Conservation (phyloP, 768 basidiomycete species). For the Pleurotus sapidus region DNA sequence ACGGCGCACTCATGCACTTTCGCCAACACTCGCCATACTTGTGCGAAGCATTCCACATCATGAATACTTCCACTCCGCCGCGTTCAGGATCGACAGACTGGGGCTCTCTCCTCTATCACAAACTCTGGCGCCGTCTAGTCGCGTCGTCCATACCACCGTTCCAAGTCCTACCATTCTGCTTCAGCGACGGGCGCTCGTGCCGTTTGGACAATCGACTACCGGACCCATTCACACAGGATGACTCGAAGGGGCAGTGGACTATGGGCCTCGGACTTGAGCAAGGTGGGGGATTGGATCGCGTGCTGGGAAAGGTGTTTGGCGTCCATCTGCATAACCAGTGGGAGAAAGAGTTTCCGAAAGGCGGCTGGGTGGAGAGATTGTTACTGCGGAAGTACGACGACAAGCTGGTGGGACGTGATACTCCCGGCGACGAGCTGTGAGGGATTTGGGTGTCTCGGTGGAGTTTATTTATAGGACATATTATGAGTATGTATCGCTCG, state of each 20-base stretch:
- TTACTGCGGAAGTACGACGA: conserved; percentile 63
- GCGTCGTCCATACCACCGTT: conserved; percentile 75
- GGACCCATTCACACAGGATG: conserved; percentile 75
- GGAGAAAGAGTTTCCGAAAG: conserved; percentile 79
- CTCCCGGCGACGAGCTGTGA: conserved; percentile 1
- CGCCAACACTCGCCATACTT: conserved; percentile 89
- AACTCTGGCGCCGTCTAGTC: conserved; percentile 85
- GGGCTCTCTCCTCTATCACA: conserved; percentile 90
- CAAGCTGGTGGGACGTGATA: conserved; percentile 20
- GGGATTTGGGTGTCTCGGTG: not conserved
- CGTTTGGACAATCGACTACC: conserved; percentile 92
- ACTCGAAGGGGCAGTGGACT: conserved; percentile 59
- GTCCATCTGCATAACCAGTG: conserved; percentile 97
- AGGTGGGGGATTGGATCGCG: conserved; percentile 61
- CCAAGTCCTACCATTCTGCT: conserved; percentile 93
- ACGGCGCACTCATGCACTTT: conserved; percentile 96
- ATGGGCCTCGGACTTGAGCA: conserved; percentile 58
- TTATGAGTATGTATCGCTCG: conserved; percentile 3
- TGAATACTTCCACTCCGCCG: conserved; percentile 73
- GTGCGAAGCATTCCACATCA: conserved; percentile 93
- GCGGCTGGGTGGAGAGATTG: conserved; percentile 86
- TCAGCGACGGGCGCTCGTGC: conserved; percentile 88
- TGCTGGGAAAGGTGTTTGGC: conserved; percentile 70
- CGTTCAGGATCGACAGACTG: conserved; percentile 84
- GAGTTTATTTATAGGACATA: not conserved